Evolutionary conservation across 176 grass and related monocot genomes (phyloP).

Genomic region (Melocanna baccifera): DNA sequence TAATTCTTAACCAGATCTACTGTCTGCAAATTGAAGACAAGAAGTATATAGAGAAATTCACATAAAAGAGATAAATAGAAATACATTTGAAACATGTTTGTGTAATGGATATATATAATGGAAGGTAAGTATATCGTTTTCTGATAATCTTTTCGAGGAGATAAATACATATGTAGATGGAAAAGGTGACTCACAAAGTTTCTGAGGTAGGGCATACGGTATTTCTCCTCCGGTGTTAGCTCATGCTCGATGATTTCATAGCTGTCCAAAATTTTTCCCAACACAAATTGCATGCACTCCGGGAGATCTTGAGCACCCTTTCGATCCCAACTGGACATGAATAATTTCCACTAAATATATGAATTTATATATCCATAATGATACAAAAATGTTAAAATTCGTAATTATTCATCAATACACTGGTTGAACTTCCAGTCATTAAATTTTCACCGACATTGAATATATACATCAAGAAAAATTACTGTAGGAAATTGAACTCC

Average conservation of each 20-base stretch:
- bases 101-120: background rate
- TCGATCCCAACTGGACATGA: background rate
- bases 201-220: conserved; percentile 1
- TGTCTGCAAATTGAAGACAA: background rate
- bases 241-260: background rate
- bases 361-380: background rate
- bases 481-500: too few relatives aligned
- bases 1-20: background rate
- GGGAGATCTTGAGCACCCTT: background rate
- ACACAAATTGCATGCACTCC: background rate
- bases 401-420: too few relatives aligned
- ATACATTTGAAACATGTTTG: background rate
- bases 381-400: too few relatives aligned
- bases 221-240: background rate
- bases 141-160: background rate
- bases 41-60: background rate
- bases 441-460: background rate
- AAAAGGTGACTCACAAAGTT: background rate
- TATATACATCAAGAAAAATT: too few relatives aligned
- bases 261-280: background rate
- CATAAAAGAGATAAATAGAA: background rate
- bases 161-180: background rate
- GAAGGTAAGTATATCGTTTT: background rate
- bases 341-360: background rate
- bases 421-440: too few relatives aligned